These are phyloP conservation scores for Aspergillus japonicus DNA, from an alignment of 2,329 filamentous ascomycete species.

Conservation along the genomic window DNA sequence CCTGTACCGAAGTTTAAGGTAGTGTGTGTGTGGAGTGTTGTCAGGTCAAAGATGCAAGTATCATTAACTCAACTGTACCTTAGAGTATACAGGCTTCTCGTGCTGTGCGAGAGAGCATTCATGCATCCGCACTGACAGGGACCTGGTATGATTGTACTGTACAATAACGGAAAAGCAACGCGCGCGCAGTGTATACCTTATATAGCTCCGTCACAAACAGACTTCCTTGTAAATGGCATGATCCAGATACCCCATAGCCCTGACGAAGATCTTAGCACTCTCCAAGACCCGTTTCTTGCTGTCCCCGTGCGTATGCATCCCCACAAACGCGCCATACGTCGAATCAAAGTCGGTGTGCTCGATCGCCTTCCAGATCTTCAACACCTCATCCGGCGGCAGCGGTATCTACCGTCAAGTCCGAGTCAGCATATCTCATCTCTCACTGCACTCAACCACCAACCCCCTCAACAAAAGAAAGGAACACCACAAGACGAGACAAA, in stretches of 20 bases:
- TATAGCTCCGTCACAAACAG: constrained; percentile 8
- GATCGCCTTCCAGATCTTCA: constrained; percentile 68
- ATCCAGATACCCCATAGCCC: constrained; percentile 37
- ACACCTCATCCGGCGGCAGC: constrained; percentile 61
- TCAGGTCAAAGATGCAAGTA: neutral
- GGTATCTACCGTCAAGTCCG: constrained; percentile 59
- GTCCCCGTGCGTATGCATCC: constrained; percentile 59
- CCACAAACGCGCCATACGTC: constrained; percentile 67
- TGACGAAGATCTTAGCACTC: constrained; percentile 73
- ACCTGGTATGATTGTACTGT: neutral
- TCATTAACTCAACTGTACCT: neutral
- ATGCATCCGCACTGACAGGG: neutral
- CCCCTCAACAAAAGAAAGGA: too few species aligned
- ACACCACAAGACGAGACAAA: constrained; percentile 18
- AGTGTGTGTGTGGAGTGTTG: neutral
- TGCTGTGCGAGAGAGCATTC: neutral
- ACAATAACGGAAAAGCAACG: neutral
- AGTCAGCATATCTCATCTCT: too few species aligned
- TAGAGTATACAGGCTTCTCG: neutral
- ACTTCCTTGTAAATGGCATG: constrained; percentile 33
- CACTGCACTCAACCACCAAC: too few species aligned
- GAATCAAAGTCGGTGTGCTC: constrained; percentile 61
- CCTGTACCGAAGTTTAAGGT: constrained; percentile 30
- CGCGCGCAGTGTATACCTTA: neutral
- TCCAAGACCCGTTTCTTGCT: constrained; percentile 67